Conservation (phyloP, 208 protist genomes). For the Leishmania tropica region DNA sequence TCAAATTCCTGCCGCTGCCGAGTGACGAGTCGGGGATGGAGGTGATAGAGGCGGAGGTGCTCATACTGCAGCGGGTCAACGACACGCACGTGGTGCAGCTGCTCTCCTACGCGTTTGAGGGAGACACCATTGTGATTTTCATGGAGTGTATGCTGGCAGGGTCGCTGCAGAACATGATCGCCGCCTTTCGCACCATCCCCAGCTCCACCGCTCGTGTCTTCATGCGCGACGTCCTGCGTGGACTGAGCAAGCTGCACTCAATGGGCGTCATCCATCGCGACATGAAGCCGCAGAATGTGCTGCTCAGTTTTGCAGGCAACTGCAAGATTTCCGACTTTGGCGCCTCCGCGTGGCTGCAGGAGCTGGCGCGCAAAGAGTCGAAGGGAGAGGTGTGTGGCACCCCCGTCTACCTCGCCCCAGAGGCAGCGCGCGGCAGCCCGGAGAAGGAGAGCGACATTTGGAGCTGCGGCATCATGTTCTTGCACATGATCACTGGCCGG, state of each 20-base stretch:
- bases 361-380: constrained; percentile 62
- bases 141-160: constrained; percentile 93
- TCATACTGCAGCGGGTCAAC: constrained; percentile 83
- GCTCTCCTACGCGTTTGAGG: constrained; percentile 80
- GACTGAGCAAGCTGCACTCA: constrained; percentile 84
- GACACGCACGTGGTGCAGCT: constrained; percentile 88
- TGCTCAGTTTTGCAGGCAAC: constrained; percentile 72
- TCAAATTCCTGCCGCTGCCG: constrained; percentile 86
- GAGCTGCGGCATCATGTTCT: constrained; percentile 88
- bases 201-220: constrained; percentile 67
- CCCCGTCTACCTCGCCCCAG: constrained; percentile 88
- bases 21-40: constrained; percentile 60
- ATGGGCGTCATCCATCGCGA: constrained; percentile 88
- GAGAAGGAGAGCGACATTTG: constrained; percentile 85
- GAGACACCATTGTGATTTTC: constrained; percentile 75
- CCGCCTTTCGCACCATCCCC: constrained; percentile 73
- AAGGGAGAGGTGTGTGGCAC: constrained; percentile 75
- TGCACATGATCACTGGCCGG: constrained; percentile 82
- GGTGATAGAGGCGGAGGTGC: constrained; percentile 80
- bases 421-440: constrained; percentile 75
- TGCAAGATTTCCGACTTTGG: constrained; percentile 95
- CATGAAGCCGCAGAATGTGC: constrained; percentile 93
- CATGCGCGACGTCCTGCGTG: constrained; percentile 83
- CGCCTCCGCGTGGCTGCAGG: constrained; percentile 73
- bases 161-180: constrained; percentile 80